These are phyloP conservation scores for Sanguinoderma infundibulare DNA, from an alignment of 1,284 basidiomycete genomes.

Conservation along the genomic window DNA sequence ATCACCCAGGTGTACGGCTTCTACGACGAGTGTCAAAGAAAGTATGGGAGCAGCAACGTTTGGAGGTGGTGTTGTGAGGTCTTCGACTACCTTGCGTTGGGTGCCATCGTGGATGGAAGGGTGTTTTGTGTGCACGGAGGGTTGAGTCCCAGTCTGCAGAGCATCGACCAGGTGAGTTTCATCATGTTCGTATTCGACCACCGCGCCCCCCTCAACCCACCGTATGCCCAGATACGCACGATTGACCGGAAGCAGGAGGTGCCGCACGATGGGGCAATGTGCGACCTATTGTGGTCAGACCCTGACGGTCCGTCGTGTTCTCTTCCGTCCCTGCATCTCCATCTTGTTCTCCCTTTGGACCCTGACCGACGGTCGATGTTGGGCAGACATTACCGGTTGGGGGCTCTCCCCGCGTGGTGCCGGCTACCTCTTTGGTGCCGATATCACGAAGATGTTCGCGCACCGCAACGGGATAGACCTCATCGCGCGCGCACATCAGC, in stretches of 20 bases:
- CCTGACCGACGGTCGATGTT: neutral
- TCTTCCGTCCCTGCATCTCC: conserved; percentile 1
- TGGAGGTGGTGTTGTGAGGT: conserved; percentile 99
- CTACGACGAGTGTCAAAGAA: conserved; percentile 97
- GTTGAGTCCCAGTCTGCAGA: conserved; percentile 84
- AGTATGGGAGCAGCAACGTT: conserved; percentile 95
- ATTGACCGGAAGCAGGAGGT: conserved; percentile 99
- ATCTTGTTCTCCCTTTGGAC: neutral
- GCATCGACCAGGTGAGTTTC: conserved; percentile 80
- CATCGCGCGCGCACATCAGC: conserved; percentile 95
- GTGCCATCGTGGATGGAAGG: conserved; percentile 93
- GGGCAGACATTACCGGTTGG: conserved; percentile 87
- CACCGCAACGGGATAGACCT: conserved; percentile 94
- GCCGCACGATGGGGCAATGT: conserved; percentile 99
- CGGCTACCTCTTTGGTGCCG: conserved; percentile 93
- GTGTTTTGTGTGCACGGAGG: conserved; percentile 96
- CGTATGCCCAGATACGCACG: conserved; percentile 75
- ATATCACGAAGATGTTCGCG: conserved; percentile 89
- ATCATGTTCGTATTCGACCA: neutral
- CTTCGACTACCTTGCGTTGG: conserved; percentile 95
- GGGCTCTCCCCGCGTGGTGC: conserved; percentile 96
- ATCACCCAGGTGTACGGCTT: conserved; percentile 99
- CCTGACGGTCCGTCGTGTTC: conserved; percentile 75
- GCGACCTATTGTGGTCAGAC: conserved; percentile 98
- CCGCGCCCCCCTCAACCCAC: neutral